These are phyloP conservation scores for Umbelopsis sp. DNA, from an alignment of 192 early-diverging fungal species.

Conservation along the genomic window DNA sequence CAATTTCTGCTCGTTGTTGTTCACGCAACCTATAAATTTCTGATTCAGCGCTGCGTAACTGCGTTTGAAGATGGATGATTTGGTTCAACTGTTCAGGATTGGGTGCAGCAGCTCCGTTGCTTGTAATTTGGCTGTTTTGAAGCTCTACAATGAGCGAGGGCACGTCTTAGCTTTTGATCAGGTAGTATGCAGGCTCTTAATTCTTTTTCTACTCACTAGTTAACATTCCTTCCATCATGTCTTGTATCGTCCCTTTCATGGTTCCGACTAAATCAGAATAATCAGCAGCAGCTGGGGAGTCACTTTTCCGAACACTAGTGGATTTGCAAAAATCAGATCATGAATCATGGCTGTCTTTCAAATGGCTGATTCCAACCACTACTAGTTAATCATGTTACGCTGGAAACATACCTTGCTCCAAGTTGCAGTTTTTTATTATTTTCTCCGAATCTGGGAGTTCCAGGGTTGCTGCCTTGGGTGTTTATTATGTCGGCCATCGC, in stretches of 20 bases:
- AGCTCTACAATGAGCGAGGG: background rate
- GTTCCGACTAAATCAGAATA: slow-evolving; percentile 12
- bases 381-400: too few relatives aligned
- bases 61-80: slow-evolving; percentile 3
- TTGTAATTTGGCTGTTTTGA: background rate
- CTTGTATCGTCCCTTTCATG: slow-evolving; percentile 12
- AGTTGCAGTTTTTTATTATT: slow-evolving; percentile 10
- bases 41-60: slow-evolving; percentile 11
- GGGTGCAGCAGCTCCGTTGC: background rate
- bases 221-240: slow-evolving; percentile 15
- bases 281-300: slow-evolving; percentile 1
- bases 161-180: background rate
- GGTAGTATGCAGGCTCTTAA: too few relatives aligned
- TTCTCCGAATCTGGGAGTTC: slow-evolving; percentile 14
- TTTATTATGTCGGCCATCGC: background rate
- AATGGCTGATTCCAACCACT: too few relatives aligned
- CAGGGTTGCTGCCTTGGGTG: background rate
- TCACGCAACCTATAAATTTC: slow-evolving; percentile 8
- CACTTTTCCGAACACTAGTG: background rate
- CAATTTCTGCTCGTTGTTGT: slow-evolving; percentile 9
- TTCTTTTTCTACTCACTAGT: background rate
- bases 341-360: too few relatives aligned
- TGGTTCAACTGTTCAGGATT: slow-evolving; percentile 1
- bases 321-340: background rate
- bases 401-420: slow-evolving; percentile 4